Conservation (phyloP, 2,329 filamentous ascomycete species). For the Aspergillus sp. region DNA sequence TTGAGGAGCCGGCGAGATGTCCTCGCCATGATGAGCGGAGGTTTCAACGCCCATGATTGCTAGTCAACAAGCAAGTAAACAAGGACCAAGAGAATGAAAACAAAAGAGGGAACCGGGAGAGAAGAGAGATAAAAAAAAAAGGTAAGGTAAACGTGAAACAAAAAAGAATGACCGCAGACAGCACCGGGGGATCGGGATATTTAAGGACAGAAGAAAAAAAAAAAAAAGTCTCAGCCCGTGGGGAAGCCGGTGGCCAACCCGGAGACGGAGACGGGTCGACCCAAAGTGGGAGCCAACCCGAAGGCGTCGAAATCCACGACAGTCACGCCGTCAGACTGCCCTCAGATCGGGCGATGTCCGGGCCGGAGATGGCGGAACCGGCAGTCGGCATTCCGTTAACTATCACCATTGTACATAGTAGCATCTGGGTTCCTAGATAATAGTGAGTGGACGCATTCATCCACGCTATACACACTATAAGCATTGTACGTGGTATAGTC, state of each 20-base stretch:
- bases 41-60: conserved; percentile 26
- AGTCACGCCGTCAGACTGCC: neutral
- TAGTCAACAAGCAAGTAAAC: neutral
- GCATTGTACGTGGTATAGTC: no score
- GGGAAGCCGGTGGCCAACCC: conserved; percentile 7
- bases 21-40: conserved; percentile 24
- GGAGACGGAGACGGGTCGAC: neutral
- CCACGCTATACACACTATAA: no score
- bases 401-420: no score
- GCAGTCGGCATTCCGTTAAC: neutral
- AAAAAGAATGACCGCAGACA: no score
- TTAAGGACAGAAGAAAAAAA: neutral
- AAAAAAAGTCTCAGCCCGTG: conserved; percentile 6
- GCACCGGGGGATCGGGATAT: conserved; percentile 1
- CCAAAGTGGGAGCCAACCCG: conserved; percentile 1
- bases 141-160: neutral
- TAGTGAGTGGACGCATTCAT: no score
- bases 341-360: neutral
- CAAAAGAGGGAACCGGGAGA: neutral
- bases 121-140: conserved; percentile 1
- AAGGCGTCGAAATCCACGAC: neutral
- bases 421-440: no score
- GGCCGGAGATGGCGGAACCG: neutral
- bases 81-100: neutral
- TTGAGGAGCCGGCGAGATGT: conserved; percentile 22